phyloP scores from a whole-genome alignment of 495 filamentous ascomycete genomes.

The Penicillium coprophilum region DNA sequence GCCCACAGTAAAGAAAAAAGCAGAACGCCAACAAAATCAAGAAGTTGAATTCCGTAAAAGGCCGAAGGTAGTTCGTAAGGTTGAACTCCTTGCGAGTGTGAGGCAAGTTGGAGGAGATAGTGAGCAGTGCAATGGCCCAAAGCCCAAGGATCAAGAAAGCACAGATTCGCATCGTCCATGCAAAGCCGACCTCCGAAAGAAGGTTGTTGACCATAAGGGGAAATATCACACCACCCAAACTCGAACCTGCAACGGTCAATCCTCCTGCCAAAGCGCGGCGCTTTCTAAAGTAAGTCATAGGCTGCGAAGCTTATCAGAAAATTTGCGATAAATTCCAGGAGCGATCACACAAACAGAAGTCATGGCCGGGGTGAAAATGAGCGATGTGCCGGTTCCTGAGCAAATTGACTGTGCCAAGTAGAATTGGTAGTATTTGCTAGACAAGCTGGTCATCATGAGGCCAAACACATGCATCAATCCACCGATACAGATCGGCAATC shows the following conservation, averaged over 20 bases:
- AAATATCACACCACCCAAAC: constrained; percentile 62
- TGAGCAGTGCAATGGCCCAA: constrained; percentile 30
- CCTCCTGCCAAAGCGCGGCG: no score
- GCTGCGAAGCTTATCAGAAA: background rate
- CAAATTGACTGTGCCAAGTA: constrained; percentile 51
- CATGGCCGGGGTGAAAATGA: constrained; percentile 15
- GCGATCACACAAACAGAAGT: constrained; percentile 1
- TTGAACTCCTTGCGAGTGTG: constrained; percentile 19
- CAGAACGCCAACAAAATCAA: constrained; percentile 43
- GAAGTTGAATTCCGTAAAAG: constrained; percentile 57
- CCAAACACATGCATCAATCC: constrained; percentile 19
- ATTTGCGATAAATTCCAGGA: no score
- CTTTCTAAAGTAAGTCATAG: no score
- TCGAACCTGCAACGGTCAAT: constrained; percentile 16
- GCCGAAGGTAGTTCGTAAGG: constrained; percentile 33
- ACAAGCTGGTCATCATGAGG: constrained; percentile 28
- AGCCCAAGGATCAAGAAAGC: constrained; percentile 38
- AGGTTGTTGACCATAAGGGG: constrained; percentile 37
- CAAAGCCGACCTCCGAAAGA: constrained; percentile 35
- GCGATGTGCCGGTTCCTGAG: constrained; percentile 5
- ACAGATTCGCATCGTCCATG: constrained; percentile 41
- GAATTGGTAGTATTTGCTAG: constrained; percentile 64
- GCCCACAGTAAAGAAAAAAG: constrained; percentile 31
- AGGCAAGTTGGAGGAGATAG: constrained; percentile 24
- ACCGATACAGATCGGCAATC: constrained; percentile 11